Percentiles rank a stretch among this genome's conserved stretches.
phyloP scores from a whole-genome alignment of 2,329 filamentous ascomycete species.

The Septoria linicola region DNA sequence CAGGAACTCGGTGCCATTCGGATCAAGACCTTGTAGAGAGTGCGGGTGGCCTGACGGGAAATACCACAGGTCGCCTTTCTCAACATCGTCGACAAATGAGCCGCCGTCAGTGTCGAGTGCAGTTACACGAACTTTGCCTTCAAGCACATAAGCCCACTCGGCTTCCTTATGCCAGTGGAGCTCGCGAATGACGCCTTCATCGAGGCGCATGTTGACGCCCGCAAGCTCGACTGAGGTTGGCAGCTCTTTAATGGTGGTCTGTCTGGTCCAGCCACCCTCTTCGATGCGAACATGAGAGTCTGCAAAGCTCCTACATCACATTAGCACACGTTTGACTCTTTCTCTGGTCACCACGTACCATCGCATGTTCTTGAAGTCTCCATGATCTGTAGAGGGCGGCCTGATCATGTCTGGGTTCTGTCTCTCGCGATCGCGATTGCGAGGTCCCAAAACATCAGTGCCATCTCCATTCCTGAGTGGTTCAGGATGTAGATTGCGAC shows the following conservation, averaged over 20 bases:
- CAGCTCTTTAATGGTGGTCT: constrained; percentile 67
- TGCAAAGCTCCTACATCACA: constrained; percentile 40
- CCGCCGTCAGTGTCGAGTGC: constrained; percentile 73
- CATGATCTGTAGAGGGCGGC: constrained; percentile 71
- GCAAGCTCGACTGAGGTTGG: constrained; percentile 68
- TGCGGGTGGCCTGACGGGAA: constrained; percentile 77
- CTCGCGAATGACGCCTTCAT: constrained; percentile 70
- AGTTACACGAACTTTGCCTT: constrained; percentile 67
- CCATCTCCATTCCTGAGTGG: constrained; percentile 54
- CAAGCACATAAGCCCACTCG: constrained; percentile 73
- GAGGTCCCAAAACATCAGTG: constrained; percentile 66
- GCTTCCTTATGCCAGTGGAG: constrained; percentile 80
- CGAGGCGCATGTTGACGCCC: constrained; percentile 75
- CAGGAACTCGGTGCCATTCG: constrained; percentile 61
- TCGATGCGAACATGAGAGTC: constrained; percentile 53
- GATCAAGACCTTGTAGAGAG: constrained; percentile 68
- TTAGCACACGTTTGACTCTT: neutral
- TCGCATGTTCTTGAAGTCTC: constrained; percentile 67
- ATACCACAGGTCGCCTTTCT: constrained; percentile 77
- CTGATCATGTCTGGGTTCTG: constrained; percentile 71
- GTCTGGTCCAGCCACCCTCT: constrained; percentile 74
- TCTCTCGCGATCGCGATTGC: constrained; percentile 65
- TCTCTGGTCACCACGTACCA: constrained; percentile 51
- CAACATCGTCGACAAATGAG: constrained; percentile 73
- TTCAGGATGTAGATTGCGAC: constrained; percentile 61